phyloP scores from a whole-genome alignment of 805 yeast genomes.

The Candida ipomoeae region DNA sequence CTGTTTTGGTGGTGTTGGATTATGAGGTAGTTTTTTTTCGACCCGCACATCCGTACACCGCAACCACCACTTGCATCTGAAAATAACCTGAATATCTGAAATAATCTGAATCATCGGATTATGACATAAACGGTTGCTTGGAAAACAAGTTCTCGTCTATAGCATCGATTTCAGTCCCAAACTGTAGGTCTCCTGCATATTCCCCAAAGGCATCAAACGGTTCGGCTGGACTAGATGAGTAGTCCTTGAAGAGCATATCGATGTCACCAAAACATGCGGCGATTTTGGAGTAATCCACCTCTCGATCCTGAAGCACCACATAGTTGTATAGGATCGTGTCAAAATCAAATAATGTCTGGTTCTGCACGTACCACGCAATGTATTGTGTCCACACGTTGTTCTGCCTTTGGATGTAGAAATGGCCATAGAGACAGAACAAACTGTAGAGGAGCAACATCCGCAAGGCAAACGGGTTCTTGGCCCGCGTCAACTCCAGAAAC shows the following conservation, averaged over 20 bases:
- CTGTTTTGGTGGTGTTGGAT: neutral
- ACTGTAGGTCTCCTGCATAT: no score
- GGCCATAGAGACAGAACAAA: constrained; percentile 17
- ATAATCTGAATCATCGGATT: no score
- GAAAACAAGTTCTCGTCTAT: neutral
- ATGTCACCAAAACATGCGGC: neutral
- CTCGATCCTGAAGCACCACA: constrained; percentile 3
- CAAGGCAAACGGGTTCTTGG: constrained; percentile 23
- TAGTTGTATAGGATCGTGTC: constrained; percentile 9
- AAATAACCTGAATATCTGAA: no score
- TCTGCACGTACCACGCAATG: constrained; percentile 16
- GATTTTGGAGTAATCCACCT: neutral
- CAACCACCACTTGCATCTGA: no score
- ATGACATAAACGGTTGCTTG: neutral
- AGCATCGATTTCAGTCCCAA: neutral
- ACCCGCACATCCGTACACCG: constrained; percentile 4
- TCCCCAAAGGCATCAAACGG: neutral
- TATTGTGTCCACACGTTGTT: constrained; percentile 30
- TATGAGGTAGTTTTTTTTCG: neutral
- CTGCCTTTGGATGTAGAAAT: constrained; percentile 20
- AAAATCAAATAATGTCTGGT: constrained; percentile 2
- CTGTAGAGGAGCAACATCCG: constrained; percentile 22
- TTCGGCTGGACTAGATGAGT: neutral
- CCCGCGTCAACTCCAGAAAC: constrained; percentile 19
- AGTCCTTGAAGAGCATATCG: neutral